Percentiles rank a stretch among this genome's conserved stretches.
Evolutionary conservation across 306 rosid genomes (phyloP).

Genomic region (Neltuma alba): DNA sequence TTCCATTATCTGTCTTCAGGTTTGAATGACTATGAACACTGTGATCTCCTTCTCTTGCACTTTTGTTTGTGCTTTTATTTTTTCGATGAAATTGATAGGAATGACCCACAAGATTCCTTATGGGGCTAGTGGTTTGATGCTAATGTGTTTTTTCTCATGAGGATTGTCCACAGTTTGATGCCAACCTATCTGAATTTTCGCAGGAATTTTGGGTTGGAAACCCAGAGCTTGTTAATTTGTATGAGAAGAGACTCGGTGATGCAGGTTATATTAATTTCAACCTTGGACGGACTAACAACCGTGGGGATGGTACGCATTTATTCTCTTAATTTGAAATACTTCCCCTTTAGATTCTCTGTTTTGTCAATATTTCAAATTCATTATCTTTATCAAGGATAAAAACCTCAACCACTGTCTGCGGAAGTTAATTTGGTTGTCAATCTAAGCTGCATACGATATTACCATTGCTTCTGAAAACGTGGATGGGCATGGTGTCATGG

Average conservation of each 20-base stretch:
- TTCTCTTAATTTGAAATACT: conserved; percentile 6
- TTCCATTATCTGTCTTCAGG: conserved; percentile 98
- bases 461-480: not conserved
- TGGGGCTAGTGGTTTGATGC: conserved; percentile 11
- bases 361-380: conserved; percentile 1
- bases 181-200: conserved; percentile 20
- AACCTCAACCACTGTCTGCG: not conserved
- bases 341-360: not conserved
- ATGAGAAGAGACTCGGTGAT: conserved; percentile 70
- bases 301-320: conserved; percentile 82
- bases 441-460: not conserved
- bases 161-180: not conserved
- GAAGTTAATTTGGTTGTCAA: not conserved
- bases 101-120: conserved; percentile 1
- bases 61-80: not conserved
- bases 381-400: conserved; percentile 1
- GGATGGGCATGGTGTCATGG: conserved; percentile 4
- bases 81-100: not conserved
- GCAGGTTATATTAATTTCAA: conserved; percentile 83
- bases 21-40: conserved; percentile 29
- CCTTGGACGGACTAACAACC: conserved; percentile 93
- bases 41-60: not conserved
- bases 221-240: conserved; percentile 78
- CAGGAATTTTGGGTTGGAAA: conserved; percentile 93
- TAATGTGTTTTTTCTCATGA: not conserved